Evolutionary conservation across 106 monocot genomes (phyloP).

Genomic region (Amphibolis antarctica): DNA sequence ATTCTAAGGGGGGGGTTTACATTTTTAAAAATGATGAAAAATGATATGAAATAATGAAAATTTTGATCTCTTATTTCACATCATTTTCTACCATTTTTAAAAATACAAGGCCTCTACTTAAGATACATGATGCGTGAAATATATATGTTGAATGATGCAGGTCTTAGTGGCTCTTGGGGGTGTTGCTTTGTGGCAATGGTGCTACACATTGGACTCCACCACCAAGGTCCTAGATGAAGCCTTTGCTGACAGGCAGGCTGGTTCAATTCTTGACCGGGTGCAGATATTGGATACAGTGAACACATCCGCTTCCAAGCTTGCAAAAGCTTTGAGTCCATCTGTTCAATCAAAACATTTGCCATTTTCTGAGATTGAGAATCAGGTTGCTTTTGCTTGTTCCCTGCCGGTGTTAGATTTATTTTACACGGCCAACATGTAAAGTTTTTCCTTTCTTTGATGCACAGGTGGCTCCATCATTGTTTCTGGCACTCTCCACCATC

Average conservation of each 20-base stretch:
- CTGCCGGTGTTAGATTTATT: not conserved
- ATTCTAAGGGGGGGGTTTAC: too few species aligned
- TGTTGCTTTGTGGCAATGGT: constrained; percentile 6
- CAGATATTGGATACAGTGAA: not conserved
- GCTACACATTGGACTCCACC: not conserved
- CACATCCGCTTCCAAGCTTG: not conserved
- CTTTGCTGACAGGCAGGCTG: not conserved
- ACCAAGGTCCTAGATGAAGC: not conserved
- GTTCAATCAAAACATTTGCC: not conserved
- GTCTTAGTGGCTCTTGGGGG: constrained; percentile 3
- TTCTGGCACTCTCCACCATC: not conserved
- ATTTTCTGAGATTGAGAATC: too few species aligned
- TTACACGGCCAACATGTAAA: too few species aligned
- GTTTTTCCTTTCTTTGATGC: not conserved
- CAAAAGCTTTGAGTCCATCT: not conserved
- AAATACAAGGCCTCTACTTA: too few species aligned
- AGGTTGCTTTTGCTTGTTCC: not conserved
- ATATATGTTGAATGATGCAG: not conserved
- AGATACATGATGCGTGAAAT: not conserved
- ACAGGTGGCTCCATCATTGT: not conserved
- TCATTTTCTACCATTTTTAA: too few species aligned
- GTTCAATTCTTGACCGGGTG: not conserved
- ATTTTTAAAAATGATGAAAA: too few species aligned
- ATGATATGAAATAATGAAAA: too few species aligned
- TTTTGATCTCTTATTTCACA: too few species aligned